Conservation (phyloP, 768 basidiomycete species). For the Naganishia friedmannii region DNA sequence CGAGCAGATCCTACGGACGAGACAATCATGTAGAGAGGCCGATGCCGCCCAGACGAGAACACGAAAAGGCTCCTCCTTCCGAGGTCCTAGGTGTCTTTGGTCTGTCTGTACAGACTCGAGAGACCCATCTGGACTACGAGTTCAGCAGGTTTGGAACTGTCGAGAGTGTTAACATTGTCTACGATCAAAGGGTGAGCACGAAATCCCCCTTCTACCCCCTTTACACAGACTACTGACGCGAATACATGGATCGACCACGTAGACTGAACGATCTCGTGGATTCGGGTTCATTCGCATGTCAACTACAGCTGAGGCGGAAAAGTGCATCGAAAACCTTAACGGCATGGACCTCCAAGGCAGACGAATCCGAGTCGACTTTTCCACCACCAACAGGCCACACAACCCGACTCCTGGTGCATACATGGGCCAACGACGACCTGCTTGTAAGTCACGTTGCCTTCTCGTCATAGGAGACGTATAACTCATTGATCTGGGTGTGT, state of each 20-base stretch:
- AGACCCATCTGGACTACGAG: constrained; percentile 90
- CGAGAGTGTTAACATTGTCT: constrained; percentile 93
- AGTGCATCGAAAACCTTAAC: constrained; percentile 85
- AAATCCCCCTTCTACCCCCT: neutral
- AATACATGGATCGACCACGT: neutral
- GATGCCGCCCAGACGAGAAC: neutral
- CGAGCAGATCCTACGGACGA: neutral
- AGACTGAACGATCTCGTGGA: constrained; percentile 92
- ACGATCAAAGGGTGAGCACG: constrained; percentile 83
- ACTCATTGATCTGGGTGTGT: neutral
- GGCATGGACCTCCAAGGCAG: constrained; percentile 92
- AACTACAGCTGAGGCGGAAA: constrained; percentile 76
- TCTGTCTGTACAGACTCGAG: constrained; percentile 88
- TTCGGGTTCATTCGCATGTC: constrained; percentile 98
- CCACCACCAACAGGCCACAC: constrained; percentile 88
- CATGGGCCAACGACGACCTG: constrained; percentile 68
- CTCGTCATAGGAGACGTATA: constrained; percentile 25
- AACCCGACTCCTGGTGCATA: constrained; percentile 96
- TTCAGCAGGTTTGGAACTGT: constrained; percentile 84
- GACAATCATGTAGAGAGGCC: neutral
- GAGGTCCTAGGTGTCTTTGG: constrained; percentile 92
- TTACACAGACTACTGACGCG: neutral
- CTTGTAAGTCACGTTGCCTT: neutral
- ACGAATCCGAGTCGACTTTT: constrained; percentile 93
- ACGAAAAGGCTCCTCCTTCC: constrained; percentile 24